Conservation (phyloP, 1,284 basidiomycete species). For the Pholiota adiposa region DNA sequence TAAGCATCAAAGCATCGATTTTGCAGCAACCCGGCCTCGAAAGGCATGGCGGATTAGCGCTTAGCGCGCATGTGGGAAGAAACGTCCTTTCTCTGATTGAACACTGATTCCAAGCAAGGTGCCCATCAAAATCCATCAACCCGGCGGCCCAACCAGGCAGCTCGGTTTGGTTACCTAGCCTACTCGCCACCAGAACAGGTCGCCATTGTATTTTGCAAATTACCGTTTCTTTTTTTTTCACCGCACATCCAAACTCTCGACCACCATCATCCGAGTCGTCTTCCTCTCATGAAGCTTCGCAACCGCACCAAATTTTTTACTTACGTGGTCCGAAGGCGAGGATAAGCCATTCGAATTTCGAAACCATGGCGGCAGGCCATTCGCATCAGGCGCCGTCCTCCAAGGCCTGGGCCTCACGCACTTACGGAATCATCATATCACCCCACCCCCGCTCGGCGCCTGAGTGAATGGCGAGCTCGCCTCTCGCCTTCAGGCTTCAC, state of each 20-base stretch:
- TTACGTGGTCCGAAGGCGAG: slow-evolving; percentile 8
- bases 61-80: background rate
- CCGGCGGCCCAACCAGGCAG: background rate
- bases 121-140: too few relatives aligned
- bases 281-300: slow-evolving; percentile 8
- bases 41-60: too few relatives aligned
- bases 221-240: background rate
- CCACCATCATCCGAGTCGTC: slow-evolving; percentile 4
- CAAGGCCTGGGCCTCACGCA: too few relatives aligned
- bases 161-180: slow-evolving; percentile 19
- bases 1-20: too few relatives aligned
- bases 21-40: too few relatives aligned
- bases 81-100: background rate
- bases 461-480: background rate
- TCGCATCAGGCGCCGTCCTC: background rate
- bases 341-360: background rate
- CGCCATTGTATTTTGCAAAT: background rate
- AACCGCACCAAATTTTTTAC: background rate
- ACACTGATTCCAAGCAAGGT: too few relatives aligned
- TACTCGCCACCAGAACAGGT: background rate
- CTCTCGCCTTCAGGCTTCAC: background rate
- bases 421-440: too few relatives aligned
- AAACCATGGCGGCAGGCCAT: slow-evolving; percentile 2
- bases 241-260: background rate
- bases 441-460: too few relatives aligned